These are phyloP conservation scores for Purpureocillium takamizusanense DNA, from an alignment of 2,329 filamentous ascomycete species.

Conservation along the genomic window DNA sequence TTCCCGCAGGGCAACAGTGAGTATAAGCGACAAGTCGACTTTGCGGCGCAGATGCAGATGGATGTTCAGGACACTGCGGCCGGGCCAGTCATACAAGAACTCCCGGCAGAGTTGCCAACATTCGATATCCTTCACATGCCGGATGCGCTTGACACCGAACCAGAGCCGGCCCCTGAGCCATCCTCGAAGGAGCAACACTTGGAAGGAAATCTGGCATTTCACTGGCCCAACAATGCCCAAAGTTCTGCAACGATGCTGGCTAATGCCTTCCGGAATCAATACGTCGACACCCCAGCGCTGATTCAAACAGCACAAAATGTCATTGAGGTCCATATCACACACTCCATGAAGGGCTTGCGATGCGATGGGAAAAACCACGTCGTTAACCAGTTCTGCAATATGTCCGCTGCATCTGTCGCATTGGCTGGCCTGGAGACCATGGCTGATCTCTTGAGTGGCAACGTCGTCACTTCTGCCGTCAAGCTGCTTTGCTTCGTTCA, in stretches of 20 bases:
- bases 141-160: too few species aligned
- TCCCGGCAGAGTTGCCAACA: slow-evolving; percentile 32
- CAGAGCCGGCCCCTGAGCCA: too few species aligned
- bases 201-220: slow-evolving; percentile 1
- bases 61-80: slow-evolving; percentile 6
- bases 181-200: not conserved
- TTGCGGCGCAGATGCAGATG: too few species aligned
- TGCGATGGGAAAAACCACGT: slow-evolving; percentile 30
- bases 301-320: slow-evolving; percentile 35
- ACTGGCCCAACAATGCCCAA: slow-evolving; percentile 8
- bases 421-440: slow-evolving; percentile 32
- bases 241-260: slow-evolving; percentile 1
- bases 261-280: slow-evolving; percentile 16
- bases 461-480: slow-evolving; percentile 26
- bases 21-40: slow-evolving; percentile 8
- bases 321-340: slow-evolving; percentile 34
- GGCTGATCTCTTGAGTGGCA: slow-evolving; percentile 27
- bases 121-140: not conserved
- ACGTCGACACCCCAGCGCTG: slow-evolving; percentile 20
- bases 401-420: slow-evolving; percentile 30
- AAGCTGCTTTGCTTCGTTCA: slow-evolving; percentile 43
- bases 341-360: slow-evolving; percentile 33
- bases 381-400: slow-evolving; percentile 27
- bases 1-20: slow-evolving; percentile 15
- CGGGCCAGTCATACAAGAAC: slow-evolving; percentile 26